A percentile compares a stretch with the other conserved stretches of the same genome.
These are phyloP conservation scores for Fusarium temperatum DNA, from an alignment of 2,329 filamentous ascomycete species.

Conservation along the genomic window DNA sequence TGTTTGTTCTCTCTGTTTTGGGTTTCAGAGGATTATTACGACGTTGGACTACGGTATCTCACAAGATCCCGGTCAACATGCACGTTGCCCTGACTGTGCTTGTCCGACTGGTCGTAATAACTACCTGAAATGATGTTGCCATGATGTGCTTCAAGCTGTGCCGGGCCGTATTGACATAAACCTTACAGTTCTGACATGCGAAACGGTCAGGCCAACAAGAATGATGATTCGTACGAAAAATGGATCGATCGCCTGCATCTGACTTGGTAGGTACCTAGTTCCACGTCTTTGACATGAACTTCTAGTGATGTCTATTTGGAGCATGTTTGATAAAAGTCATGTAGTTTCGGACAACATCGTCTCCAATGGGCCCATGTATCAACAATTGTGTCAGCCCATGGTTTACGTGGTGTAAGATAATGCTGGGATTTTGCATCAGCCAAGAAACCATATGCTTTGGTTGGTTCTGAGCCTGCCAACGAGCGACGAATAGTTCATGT, in stretches of 20 bases:
- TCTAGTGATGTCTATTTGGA: constrained; percentile 5
- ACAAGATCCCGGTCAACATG: not conserved
- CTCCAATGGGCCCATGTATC: constrained; percentile 14
- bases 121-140: constrained; percentile 16
- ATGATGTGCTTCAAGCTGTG: constrained; percentile 13
- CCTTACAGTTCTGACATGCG: constrained; percentile 1
- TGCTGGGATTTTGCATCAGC: constrained; percentile 33
- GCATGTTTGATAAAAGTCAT: constrained; percentile 25
- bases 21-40: not conserved
- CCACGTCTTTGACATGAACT: constrained; percentile 15
- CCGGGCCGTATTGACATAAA: constrained; percentile 4
- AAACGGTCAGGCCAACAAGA: constrained; percentile 8
- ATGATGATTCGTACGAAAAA: constrained; percentile 15
- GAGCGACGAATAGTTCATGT: constrained; percentile 11
- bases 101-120: not conserved
- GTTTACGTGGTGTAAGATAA: constrained; percentile 36
- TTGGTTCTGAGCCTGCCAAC: constrained; percentile 16
- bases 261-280: not conserved
- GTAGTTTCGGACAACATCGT: constrained; percentile 16
- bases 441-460: constrained; percentile 28
- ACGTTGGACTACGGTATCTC: not conserved
- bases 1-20: not conserved
- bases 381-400: constrained; percentile 36
- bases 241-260: constrained; percentile 10
- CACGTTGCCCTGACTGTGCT: not conserved